Conservation (phyloP, 352 stramenopile species). For the Saprolegnia diclina region DNA sequence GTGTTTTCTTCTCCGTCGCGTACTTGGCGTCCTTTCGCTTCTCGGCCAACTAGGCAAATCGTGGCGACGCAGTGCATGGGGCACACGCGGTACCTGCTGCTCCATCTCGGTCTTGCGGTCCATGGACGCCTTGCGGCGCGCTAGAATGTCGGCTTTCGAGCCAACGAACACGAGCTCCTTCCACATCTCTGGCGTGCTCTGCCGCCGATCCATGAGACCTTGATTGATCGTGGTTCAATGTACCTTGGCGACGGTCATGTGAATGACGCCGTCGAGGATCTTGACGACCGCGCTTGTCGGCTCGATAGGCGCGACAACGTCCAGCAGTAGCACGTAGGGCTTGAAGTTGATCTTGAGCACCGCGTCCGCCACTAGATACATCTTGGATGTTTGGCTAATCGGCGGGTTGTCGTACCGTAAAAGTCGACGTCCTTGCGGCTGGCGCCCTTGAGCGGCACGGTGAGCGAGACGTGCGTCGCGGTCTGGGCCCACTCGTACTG, state of each 20-base stretch:
- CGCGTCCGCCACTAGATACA: conserved; percentile 55
- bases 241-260: conserved; percentile 23
- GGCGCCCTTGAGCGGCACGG: conserved; percentile 46
- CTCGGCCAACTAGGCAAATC: conserved; percentile 30
- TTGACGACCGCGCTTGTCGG: conserved; percentile 29
- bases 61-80: not conserved
- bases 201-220: conserved; percentile 36
- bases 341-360: conserved; percentile 74
- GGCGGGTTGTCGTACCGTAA: conserved; percentile 43
- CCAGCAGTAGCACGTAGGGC: conserved; percentile 68
- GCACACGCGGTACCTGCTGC: conserved; percentile 13
- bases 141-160: conserved; percentile 36
- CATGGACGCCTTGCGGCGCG: conserved; percentile 56
- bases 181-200: conserved; percentile 38
- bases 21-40: conserved; percentile 53
- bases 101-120: conserved; percentile 46
- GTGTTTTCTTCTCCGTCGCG: conserved; percentile 61
- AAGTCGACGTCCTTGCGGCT: conserved; percentile 51
- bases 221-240: not conserved
- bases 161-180: conserved; percentile 36
- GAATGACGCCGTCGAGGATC: conserved; percentile 6
- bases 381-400: not conserved
- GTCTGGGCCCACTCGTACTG: conserved; percentile 67
- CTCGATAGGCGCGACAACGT: conserved; percentile 52
- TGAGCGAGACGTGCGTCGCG: conserved; percentile 39